These are phyloP conservation scores for Candida sphagnicola DNA, from an alignment of 805 yeast species.

Conservation along the genomic window DNA sequence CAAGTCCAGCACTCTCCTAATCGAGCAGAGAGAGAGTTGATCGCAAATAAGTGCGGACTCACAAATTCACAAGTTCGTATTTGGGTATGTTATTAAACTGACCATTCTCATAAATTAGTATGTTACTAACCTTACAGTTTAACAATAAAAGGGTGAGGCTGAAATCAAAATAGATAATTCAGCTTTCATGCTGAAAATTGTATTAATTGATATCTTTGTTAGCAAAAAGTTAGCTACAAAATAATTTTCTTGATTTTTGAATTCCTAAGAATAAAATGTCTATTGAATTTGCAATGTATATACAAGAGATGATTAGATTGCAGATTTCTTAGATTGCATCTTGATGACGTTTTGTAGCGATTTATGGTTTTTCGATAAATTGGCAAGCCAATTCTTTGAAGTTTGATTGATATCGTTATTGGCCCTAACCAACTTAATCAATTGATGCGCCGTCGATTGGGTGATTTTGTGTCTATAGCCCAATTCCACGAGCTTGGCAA, in stretches of 20 bases:
- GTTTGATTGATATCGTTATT: constrained; percentile 5
- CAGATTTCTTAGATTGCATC: constrained; percentile 1
- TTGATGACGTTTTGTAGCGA: constrained; percentile 3
- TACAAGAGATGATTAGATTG: not conserved
- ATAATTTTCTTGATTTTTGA: too few species aligned
- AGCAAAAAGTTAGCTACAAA: too few species aligned
- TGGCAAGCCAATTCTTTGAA: constrained; percentile 3
- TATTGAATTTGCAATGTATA: not conserved
- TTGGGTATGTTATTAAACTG: constrained; percentile 22
- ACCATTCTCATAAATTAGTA: too few species aligned
- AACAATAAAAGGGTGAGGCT: constrained; percentile 22
- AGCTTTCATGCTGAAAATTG: too few species aligned
- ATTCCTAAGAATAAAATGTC: too few species aligned
- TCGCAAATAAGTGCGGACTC: constrained; percentile 23
- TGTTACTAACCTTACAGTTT: constrained; percentile 17
- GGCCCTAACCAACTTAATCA: constrained; percentile 9
- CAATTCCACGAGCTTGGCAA: constrained; percentile 4
- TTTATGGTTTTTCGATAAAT: constrained; percentile 4
- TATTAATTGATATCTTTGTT: too few species aligned
- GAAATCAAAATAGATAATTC: too few species aligned
- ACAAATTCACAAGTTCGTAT: constrained; percentile 27
- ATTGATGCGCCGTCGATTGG: constrained; percentile 12
- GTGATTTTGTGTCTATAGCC: constrained; percentile 12
- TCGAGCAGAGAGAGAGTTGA: constrained; percentile 19
- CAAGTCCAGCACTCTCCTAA: constrained; percentile 19